phyloP scores from a whole-genome alignment of 257 asterid species.

The Solanum chiquidenum region DNA sequence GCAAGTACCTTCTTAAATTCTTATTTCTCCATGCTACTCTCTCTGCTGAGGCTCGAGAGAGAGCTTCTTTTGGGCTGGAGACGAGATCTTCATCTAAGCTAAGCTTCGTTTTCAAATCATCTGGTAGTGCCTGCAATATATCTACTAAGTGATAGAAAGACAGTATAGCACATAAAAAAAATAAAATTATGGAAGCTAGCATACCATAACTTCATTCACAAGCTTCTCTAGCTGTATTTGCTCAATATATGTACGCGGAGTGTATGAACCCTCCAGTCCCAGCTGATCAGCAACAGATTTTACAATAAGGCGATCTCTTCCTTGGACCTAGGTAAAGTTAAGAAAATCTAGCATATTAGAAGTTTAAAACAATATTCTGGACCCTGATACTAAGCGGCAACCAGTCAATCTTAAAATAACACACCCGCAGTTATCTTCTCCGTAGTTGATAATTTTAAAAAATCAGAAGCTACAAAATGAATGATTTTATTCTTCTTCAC shows the following conservation, averaged over 20 bases:
- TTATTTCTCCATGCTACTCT: slow-evolving; percentile 48
- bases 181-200: slow-evolving; percentile 10
- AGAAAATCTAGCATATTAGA: neutral
- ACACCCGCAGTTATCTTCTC: neutral
- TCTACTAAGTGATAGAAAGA: slow-evolving; percentile 11
- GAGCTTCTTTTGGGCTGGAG: slow-evolving; percentile 82
- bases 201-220: slow-evolving; percentile 89
- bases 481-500: neutral
- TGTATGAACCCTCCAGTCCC: slow-evolving; percentile 79
- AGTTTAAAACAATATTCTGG: neutral
- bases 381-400: neutral
- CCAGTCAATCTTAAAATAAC: neutral
- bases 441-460: neutral
- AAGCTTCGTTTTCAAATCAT: slow-evolving; percentile 83
- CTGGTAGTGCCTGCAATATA: slow-evolving; percentile 76
- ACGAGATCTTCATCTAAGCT: slow-evolving; percentile 80
- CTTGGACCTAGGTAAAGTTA: slow-evolving; percentile 63
- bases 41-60: slow-evolving; percentile 69
- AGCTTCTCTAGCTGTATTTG: slow-evolving; percentile 97
- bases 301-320: slow-evolving; percentile 68
- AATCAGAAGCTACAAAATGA: neutral
- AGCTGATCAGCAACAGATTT: slow-evolving; percentile 68
- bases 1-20: slow-evolving; percentile 45
- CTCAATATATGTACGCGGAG: slow-evolving; percentile 88
- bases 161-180: neutral